Evolutionary conservation across 768 basidiomycete species (phyloP), one percentile per base, ranked within the genome.

Genomic region (Brasilioporus rufonigricans): DNA sequence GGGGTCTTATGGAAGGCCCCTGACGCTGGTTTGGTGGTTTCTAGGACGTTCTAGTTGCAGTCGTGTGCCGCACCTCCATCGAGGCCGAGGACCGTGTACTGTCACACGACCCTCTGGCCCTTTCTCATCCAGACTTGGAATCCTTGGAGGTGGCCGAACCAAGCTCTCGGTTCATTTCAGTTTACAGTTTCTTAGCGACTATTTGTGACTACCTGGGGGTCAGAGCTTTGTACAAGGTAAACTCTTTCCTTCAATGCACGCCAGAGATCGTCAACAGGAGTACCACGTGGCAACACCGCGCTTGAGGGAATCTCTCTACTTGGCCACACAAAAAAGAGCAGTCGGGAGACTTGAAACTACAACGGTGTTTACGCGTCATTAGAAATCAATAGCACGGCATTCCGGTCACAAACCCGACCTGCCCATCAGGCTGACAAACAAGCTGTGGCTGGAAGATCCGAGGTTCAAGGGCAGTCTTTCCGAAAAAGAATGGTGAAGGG

Each of bases 31-130:
- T 38, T 50, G 26, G n/a, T n/a, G 19, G 35, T 44, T 53, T 56
- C 48, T 52, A 48, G 49, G 41, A 50, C 23, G 24, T 41, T 53
- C 50, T 38, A 26, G 24, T 38, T 36, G 27, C 21, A 26, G 40
- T 48, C 35, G 55, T 33, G 43, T 45, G 45, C 19, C 26, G 50
- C 41, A 27, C 27, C 35, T 21, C 38, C 40, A 35, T 26, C 29
- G 16, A 16, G 21, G n/a, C 24, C 24, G 43, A 32, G 48, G 51
- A 38, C 38, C 44, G 29, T 29, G 27, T 23, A 43, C 24, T 24
- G 31, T 65, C 61, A 53, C 63, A 65, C 58, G 58, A 50, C 12
- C 26, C n/a, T 35, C 32, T 33, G 56, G 57, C 59, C 62, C 52
- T 63, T 57, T 45, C 26, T 32, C 18, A 32, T 40, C 53, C 44